Evolutionary conservation across 805 yeast species (phyloP).

Genomic region (Hanseniaspora taiwanica): DNA sequence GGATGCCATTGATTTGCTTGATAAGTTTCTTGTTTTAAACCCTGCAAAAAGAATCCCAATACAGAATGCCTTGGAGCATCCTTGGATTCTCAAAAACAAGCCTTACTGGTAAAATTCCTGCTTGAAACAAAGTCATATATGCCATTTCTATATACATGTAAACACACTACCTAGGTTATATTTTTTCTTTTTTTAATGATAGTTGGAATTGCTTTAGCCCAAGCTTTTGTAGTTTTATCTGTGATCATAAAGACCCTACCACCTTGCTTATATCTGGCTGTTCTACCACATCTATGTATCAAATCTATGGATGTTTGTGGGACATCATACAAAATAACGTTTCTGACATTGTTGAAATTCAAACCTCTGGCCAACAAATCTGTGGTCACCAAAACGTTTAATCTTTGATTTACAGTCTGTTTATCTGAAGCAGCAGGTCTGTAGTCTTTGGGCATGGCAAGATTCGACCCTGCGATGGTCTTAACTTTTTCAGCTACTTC

Average conservation of each 20-base stretch:
- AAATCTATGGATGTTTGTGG: slow-evolving; percentile 79
- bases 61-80: slow-evolving; percentile 55
- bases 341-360: slow-evolving; percentile 69
- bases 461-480: slow-evolving; percentile 24
- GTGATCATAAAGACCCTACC: slow-evolving; percentile 81
- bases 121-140: neutral
- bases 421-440: neutral
- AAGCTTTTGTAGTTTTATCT: slow-evolving; percentile 51
- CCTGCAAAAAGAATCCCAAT: slow-evolving; percentile 56
- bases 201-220: slow-evolving; percentile 72
- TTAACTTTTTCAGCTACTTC: neutral
- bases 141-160: slow-evolving; percentile 3
- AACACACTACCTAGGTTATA: slow-evolving; percentile 12
- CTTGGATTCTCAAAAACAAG: slow-evolving; percentile 46
- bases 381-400: slow-evolving; percentile 72
- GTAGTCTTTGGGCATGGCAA: slow-evolving; percentile 12
- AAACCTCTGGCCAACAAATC: slow-evolving; percentile 85
- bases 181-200: slow-evolving; percentile 41
- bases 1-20: slow-evolving; percentile 69
- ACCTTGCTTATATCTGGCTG: slow-evolving; percentile 71
- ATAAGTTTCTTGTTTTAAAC: slow-evolving; percentile 45
- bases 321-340: slow-evolving; percentile 71
- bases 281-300: slow-evolving; percentile 86
- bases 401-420: slow-evolving; percentile 11
- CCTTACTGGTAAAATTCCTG: neutral